A percentile compares a stretch with the other conserved stretches of the same genome.
phyloP scores from a whole-genome alignment of 306 rosid species.

The Gleditsia sinensis region DNA sequence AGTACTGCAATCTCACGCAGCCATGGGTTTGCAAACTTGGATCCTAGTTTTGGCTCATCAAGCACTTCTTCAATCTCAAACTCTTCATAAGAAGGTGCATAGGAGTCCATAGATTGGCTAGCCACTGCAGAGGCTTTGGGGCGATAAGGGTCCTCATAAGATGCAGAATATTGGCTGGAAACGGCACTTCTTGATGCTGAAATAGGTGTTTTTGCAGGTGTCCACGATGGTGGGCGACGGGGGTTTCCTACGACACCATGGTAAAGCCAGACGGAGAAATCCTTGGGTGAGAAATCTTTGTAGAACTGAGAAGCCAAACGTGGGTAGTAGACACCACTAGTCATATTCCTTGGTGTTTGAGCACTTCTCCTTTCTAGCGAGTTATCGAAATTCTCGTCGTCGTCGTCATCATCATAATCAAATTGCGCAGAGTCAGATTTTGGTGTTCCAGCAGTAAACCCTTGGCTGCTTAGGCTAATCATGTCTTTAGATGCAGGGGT shows the following conservation, averaged over 20 bases:
- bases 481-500: conserved; percentile 56
- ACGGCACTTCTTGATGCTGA: conserved; percentile 49
- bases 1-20: conserved; percentile 72
- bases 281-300: conserved; percentile 76
- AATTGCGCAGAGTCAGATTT: conserved; percentile 45
- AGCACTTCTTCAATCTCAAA: conserved; percentile 58
- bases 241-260: conserved; percentile 79
- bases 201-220: conserved; percentile 58
- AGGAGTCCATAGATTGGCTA: conserved; percentile 49
- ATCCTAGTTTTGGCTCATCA: conserved; percentile 50
- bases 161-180: conserved; percentile 61
- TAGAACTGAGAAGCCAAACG: conserved; percentile 87
- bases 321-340: conserved; percentile 58
- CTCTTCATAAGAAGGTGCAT: conserved; percentile 48
- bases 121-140: conserved; percentile 39
- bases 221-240: conserved; percentile 67
- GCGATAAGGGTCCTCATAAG: conserved; percentile 41
- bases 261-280: conserved; percentile 79
- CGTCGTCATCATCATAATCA: conserved; percentile 36
- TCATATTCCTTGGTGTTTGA: conserved; percentile 50
- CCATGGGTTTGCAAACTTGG: conserved; percentile 86
- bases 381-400: conserved; percentile 60
- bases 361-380: conserved; percentile 70
- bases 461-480: conserved; percentile 57
- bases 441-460: conserved; percentile 53